Base-by-base conservation (phyloP, 2,329 filamentous ascomycete genomes). In the Zalaria obscura region DNA sequence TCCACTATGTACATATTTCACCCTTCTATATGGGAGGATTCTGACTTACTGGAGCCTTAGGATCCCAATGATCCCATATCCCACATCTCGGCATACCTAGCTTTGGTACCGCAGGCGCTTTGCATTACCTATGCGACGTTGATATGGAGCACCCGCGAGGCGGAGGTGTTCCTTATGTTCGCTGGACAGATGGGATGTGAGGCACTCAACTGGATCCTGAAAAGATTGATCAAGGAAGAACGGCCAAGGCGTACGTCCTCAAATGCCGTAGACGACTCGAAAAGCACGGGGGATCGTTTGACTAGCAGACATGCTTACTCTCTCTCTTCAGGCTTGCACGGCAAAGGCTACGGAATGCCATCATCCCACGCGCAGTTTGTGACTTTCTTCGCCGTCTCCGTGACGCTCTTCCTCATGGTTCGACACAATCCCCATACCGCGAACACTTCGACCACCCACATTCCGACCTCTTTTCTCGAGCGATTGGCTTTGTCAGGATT, bases 341-440 rank as follows among this genome's bases (percentile, higher is more conserved):
- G 86, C 42, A 93, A 93, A 61, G 91, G 91, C 48, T 98, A 98
- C 58, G 93, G 91, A 52, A 98, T 98, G 93, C 91, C 91, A 7
- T 80, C 76, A 5, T 95, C 88, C 32, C 91, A 98, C 64, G 83
- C 91, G 5, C 91, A 98, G 66, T 98, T 95, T 59, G 83, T 89
- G 46, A 75, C 82, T 42, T 98, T 86, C 68, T 96, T 94, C 73
- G 81, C 85, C 44, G 66, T 93, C 43, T 91, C 83, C 47, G 66
- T 96, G 45, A 70, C 76, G 25, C 69, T 98, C 18, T 96, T 96
- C 66, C 72, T 98, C 36, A 72, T 94, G 36, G 67, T 88, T 45
- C 76, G 89, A 46, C 87, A 94, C 61, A 68, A 70, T 4, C 80
- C 81, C 5, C 48, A 55, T 41, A 51, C 54, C 18, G 61, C 63